phyloP scores from a whole-genome alignment of 2,329 filamentous ascomycete genomes.

The Metarhizium album region DNA sequence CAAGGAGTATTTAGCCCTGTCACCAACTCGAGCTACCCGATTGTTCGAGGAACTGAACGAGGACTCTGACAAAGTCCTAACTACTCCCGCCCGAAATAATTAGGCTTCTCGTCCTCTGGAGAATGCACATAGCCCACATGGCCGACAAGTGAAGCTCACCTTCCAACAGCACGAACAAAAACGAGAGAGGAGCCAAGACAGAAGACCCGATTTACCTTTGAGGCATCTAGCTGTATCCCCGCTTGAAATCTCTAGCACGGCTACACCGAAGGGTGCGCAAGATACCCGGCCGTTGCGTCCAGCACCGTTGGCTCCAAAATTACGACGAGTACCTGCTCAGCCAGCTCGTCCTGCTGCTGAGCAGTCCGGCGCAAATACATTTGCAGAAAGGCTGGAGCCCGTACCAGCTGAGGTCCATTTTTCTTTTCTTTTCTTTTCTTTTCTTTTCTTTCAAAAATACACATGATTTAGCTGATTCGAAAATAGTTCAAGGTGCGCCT shows the following conservation, averaged over 20 bases:
- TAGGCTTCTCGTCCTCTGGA: neutral
- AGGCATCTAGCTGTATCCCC: neutral
- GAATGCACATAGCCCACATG: neutral
- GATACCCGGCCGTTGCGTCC: neutral
- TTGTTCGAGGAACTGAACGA: slow-evolving; percentile 41
- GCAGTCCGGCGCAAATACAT: neutral
- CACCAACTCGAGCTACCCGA: slow-evolving; percentile 50
- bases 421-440: no score
- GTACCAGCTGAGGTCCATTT: neutral
- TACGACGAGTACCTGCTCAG: neutral
- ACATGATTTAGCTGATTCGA: no score
- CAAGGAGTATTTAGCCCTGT: slow-evolving; percentile 50
- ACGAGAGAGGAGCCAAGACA: neutral
- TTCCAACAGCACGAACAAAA: neutral
- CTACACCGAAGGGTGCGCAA: neutral
- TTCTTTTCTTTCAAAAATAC: no score
- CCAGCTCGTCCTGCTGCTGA: neutral
- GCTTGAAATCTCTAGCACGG: neutral
- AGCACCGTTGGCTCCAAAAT: neutral
- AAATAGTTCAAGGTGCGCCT: no score
- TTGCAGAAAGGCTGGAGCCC: neutral
- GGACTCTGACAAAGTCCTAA: slow-evolving; percentile 28
- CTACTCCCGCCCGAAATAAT: neutral
- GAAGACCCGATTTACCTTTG: neutral
- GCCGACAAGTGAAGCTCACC: neutral